phyloP scores from a whole-genome alignment of 1,139 yeast genomes.

The Casaregolazyma lundiana region DNA sequence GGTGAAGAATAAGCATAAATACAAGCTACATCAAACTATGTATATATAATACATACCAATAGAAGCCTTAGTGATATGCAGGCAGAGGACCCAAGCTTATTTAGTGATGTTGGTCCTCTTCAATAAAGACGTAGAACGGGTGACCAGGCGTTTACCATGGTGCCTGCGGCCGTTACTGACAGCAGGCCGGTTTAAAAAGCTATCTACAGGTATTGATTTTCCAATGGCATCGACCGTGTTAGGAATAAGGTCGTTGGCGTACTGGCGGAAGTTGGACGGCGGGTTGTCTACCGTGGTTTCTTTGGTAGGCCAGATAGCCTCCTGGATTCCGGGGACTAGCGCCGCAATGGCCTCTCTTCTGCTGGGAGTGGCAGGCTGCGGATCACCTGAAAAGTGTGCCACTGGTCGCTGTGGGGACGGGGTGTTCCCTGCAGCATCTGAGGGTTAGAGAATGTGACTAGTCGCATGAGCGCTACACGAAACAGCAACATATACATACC shows the following conservation, averaged over 20 bases:
- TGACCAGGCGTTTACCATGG: conserved; percentile 4
- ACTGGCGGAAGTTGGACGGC: neutral
- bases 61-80: conserved; percentile 13
- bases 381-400: no score
- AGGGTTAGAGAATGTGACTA: neutral
- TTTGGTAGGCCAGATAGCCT: neutral
- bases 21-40: neutral
- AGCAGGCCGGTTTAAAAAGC: conserved; percentile 2
- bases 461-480: neutral
- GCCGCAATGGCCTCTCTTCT: neutral
- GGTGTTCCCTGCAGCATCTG: neutral
- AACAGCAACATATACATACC: neutral
- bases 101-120: conserved; percentile 10
- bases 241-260: neutral
- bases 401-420: neutral
- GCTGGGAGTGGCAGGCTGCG: neutral
- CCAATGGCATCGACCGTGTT: neutral
- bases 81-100: neutral
- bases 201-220: conserved; percentile 2
- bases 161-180: neutral
- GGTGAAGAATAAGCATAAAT: conserved; percentile 1
- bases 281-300: neutral
- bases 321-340: neutral
- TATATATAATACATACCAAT: conserved; percentile 9
- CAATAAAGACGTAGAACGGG: conserved; percentile 9